These are phyloP conservation scores for Penicillium brasilianum DNA, from an alignment of 2,329 filamentous ascomycete species.

Conservation along the genomic window DNA sequence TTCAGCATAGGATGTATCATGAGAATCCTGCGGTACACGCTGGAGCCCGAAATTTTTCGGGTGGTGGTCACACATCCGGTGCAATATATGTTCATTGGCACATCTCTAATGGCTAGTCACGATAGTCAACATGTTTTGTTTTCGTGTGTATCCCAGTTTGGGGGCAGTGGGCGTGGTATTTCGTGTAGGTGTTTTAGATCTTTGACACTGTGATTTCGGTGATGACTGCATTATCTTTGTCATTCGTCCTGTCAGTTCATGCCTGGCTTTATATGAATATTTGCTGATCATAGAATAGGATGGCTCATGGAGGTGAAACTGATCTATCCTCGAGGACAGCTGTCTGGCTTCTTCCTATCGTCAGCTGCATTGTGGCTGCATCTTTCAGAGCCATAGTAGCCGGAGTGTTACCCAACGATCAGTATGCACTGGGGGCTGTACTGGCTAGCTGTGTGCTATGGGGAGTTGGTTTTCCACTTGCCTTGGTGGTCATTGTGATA, in stretches of 20 bases:
- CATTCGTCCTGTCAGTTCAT: constrained; percentile 59
- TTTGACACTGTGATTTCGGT: constrained; percentile 60
- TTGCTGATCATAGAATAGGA: constrained; percentile 20
- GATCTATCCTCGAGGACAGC: constrained; percentile 67
- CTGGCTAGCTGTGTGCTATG: constrained; percentile 71
- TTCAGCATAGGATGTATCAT: constrained; percentile 49
- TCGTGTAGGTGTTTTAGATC: constrained; percentile 66
- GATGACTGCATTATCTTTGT: constrained; percentile 60
- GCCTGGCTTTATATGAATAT: neutral
- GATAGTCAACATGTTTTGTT: constrained; percentile 69
- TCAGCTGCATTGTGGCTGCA: constrained; percentile 69
- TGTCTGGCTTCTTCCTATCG: constrained; percentile 69
- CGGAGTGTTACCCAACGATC: constrained; percentile 58
- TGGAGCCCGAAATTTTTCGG: constrained; percentile 69
- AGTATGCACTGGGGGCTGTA: constrained; percentile 66
- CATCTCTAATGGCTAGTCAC: constrained; percentile 73
- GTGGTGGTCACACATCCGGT: constrained; percentile 70
- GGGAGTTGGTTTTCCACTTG: constrained; percentile 67
- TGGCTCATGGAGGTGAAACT: constrained; percentile 29
- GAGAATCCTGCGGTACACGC: constrained; percentile 63
- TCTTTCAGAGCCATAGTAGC: constrained; percentile 69
- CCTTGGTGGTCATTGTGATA: constrained; percentile 67
- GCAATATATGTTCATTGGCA: constrained; percentile 71
- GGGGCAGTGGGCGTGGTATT: constrained; percentile 61
- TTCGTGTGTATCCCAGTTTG: constrained; percentile 64